phyloP scores from a whole-genome alignment of 2,329 filamentous ascomycete species.

The Alternaria brassicicola region DNA sequence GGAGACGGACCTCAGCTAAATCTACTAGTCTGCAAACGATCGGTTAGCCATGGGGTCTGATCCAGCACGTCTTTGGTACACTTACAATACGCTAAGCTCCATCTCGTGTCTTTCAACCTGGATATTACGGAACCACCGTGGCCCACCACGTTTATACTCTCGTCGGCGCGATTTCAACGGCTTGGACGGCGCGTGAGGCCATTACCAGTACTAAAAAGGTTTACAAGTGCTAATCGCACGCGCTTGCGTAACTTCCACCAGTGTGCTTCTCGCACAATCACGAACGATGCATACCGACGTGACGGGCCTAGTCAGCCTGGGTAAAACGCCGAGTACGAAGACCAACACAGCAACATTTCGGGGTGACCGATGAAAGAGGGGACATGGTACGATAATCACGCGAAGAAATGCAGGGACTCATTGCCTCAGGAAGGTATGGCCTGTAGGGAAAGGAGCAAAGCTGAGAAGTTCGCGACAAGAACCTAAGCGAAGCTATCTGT shows the following conservation, averaged over 20 bases:
- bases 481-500: not conserved
- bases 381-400: not conserved
- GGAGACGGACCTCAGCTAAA: not conserved
- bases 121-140: not conserved
- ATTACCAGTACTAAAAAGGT: not conserved
- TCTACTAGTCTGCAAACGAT: not conserved
- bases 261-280: not conserved
- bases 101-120: not conserved
- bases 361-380: slow-evolving; percentile 1
- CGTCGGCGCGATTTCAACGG: not conserved
- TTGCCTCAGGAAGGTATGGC: not conserved
- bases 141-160: slow-evolving; percentile 1
- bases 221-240: not conserved
- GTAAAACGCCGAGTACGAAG: not conserved
- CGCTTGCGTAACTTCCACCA: not conserved
- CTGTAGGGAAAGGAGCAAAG: not conserved
- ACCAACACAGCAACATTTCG: slow-evolving; percentile 1
- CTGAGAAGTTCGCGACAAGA: not conserved
- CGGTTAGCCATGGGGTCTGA: not conserved
- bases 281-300: not conserved
- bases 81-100: not conserved
- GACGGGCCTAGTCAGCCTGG: not conserved
- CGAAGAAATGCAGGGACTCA: not conserved
- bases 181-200: not conserved
- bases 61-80: not conserved